Evolutionary conservation across 2,329 filamentous ascomycete genomes (phyloP).

Genomic region (Blumeria hordei): DNA sequence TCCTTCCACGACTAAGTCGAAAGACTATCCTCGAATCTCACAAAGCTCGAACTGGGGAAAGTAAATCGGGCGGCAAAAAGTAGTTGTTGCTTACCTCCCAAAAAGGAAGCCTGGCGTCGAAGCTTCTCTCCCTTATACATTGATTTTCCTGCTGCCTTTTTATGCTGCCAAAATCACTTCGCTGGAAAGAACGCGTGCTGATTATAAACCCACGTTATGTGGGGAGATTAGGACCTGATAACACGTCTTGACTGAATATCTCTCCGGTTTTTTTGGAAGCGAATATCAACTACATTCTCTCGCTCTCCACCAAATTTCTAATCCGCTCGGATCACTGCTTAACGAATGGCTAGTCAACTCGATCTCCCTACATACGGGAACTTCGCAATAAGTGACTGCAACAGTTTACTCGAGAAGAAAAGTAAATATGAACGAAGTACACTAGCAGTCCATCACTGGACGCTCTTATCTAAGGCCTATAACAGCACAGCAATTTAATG

Average conservation of each 20-base stretch:
- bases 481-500: too few relatives aligned
- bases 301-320: too few relatives aligned
- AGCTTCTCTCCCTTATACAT: background rate
- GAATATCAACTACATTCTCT: too few relatives aligned
- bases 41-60: conserved; percentile 4
- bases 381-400: too few relatives aligned
- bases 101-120: background rate
- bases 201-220: conserved; percentile 7
- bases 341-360: background rate
- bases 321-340: background rate
- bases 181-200: conserved; percentile 6
- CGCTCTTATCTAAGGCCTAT: too few relatives aligned
- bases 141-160: conserved; percentile 2
- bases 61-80: conserved; percentile 3
- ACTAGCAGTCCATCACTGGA: too few relatives aligned
- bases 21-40: conserved; percentile 10
- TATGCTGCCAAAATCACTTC: conserved; percentile 2
- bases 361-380: too few relatives aligned
- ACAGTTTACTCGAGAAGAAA: too few relatives aligned
- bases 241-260: background rate
- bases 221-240: conserved; percentile 13
- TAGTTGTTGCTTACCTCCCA: conserved; percentile 4
- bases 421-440: too few relatives aligned
- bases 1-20: conserved; percentile 6
- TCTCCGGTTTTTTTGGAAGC: background rate